Base-by-base conservation (phyloP, 768 basidiomycete species). In the Lactarius trivialis region DNA sequence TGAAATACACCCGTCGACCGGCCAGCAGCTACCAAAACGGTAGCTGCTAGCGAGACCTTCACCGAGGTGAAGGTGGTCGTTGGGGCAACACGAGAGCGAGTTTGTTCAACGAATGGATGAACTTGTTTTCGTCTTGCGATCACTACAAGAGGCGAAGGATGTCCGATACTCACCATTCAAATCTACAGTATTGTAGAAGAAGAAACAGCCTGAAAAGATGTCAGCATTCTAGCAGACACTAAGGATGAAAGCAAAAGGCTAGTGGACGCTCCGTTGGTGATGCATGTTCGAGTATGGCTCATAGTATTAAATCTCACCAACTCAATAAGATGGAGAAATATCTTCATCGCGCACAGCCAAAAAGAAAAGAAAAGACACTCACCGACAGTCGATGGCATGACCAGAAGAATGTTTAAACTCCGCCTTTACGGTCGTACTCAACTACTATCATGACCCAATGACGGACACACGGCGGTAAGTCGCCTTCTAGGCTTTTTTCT, bases 231-330 rank as follows among this genome's bases (percentile, higher is more conserved):
- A 7, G 45, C 30, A 34, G 36, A 28, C 8, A 19, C 43, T 11
- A 32, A 9, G n/a, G 11, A 51, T 28, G 17, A 58, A 41, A 30
- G n/a, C 32, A n/a, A 45, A 48, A 41, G 28, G 61, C 14, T n/a
- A 24, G 37, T 55, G 52, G 54, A 39, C 41, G 67, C 67, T 67
- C 67, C 55, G 67, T 66, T 67, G 67, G 67, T 67, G 67, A 67
- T 67, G 67, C 67, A 67, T 67, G 67, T 67, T 65, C 60, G 67
- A 67, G 67, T 66, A 58, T 66, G 67, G 67, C 45, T 66, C 67
- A 67, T 28, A 24, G 67, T 17, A 32, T 45, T 43, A 26, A 59
- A 52, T 59, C 65, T 67, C 65, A 63, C 67, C 67, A 55, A 67
- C 67, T 67, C 65, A 66, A 61, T 55, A 12, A 56, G 11, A 67